Conservation (phyloP, 805 yeast genomes). For the Cyberlindnera mycetangii region DNA sequence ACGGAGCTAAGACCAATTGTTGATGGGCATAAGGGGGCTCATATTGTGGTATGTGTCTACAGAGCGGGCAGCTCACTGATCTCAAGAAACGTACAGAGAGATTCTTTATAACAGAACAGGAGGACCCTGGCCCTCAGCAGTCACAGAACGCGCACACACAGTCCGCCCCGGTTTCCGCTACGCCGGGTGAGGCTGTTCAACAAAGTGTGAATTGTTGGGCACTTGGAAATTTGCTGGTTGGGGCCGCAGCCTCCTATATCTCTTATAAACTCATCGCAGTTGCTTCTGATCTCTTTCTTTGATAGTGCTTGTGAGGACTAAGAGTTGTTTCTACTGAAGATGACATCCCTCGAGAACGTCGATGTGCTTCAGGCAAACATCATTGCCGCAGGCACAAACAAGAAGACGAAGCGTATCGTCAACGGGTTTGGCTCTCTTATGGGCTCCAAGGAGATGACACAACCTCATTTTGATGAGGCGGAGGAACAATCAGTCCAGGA, state of each 20-base stretch:
- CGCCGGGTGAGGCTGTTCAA: conserved; percentile 3
- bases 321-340: conserved; percentile 1
- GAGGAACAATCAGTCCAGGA: conserved; percentile 47
- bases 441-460: conserved; percentile 76
- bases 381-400: conserved; percentile 79
- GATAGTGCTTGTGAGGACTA: too few species aligned
- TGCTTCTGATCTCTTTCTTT: neutral
- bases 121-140: neutral
- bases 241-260: conserved; percentile 1
- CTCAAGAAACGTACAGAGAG: too few species aligned
- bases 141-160: neutral
- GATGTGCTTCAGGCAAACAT: conserved; percentile 73
- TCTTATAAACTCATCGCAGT: neutral
- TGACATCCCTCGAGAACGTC: conserved; percentile 32
- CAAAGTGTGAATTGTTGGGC: conserved; percentile 5
- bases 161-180: neutral
- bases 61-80: too few species aligned
- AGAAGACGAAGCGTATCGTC: conserved; percentile 65
- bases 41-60: too few species aligned
- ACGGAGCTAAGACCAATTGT: too few species aligned
- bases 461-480: conserved; percentile 54
- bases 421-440: conserved; percentile 78
- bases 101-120: too few species aligned
- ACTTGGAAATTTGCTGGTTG: conserved; percentile 1
- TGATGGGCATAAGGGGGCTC: too few species aligned